These are phyloP conservation scores for Cubamyces sp. DNA, from an alignment of 768 basidiomycete genomes.

Conservation along the genomic window DNA sequence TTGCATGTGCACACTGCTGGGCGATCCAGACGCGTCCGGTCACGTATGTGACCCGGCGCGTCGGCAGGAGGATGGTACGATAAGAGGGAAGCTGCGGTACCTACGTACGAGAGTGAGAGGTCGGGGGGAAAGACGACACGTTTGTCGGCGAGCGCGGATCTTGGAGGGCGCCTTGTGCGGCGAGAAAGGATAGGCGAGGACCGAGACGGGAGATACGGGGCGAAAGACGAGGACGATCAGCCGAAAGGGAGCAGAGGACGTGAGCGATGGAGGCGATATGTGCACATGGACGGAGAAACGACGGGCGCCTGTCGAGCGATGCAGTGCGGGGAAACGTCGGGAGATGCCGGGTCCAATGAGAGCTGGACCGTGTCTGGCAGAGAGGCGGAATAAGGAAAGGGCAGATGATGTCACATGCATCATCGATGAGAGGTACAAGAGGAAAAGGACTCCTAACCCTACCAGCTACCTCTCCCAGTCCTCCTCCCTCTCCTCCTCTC, in stretches of 20 bases:
- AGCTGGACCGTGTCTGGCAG: constrained; percentile 7
- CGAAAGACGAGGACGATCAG: constrained; percentile 19
- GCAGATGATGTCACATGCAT: constrained; percentile 29
- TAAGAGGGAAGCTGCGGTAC: not conserved
- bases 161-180: not conserved
- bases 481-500: not conserved
- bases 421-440: constrained; percentile 28
- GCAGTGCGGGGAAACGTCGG: constrained; percentile 24
- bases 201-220: constrained; percentile 5
- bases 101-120: not conserved
- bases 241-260: not conserved
- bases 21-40: constrained; percentile 3
- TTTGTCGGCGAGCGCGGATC: constrained; percentile 18
- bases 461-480: not conserved
- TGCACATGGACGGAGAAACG: constrained; percentile 7
- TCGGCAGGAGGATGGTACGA: constrained; percentile 2
- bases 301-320: not conserved
- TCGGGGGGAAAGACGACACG: constrained; percentile 4
- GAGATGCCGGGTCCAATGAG: constrained; percentile 13
- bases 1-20: not conserved
- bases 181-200: constrained; percentile 9
- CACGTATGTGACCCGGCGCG: not conserved
- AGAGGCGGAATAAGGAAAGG: constrained; percentile 3
- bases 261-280: constrained; percentile 3
- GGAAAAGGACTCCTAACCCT: constrained; percentile 21